phyloP scores from a whole-genome alignment of 163 green algal genomes.

The Chloromonas sp. region DNA sequence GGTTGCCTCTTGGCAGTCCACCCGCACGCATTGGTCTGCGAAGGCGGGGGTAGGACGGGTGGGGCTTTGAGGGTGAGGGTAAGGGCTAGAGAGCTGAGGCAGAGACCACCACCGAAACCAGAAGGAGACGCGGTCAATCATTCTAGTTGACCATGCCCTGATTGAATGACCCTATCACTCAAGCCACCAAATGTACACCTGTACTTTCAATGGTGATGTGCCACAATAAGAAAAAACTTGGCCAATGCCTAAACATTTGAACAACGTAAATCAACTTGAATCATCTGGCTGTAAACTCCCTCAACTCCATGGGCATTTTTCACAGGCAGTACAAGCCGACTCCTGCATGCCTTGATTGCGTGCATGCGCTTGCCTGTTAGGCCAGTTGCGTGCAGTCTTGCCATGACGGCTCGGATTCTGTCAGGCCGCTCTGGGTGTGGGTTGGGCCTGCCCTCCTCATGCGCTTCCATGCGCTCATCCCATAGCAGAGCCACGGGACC shows the following conservation, averaged over 20 bases:
- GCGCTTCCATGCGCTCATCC: conserved; percentile 62
- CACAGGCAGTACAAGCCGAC: background rate
- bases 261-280: too few species aligned
- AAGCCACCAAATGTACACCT: background rate
- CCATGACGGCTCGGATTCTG: conserved; percentile 65
- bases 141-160: too few species aligned
- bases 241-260: too few species aligned
- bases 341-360: background rate
- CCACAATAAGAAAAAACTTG: too few species aligned
- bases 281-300: too few species aligned
- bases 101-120: too few species aligned
- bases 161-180: too few species aligned
- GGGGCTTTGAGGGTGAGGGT: background rate
- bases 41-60: background rate
- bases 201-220: background rate
- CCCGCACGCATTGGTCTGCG: conserved; percentile 40
- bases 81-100: background rate
- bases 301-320: background rate
- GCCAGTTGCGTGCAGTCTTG: conserved; percentile 41
- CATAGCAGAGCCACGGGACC: conserved; percentile 32
- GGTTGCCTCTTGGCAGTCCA: conserved; percentile 46
- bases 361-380: conserved; percentile 35
- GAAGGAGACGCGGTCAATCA: too few species aligned
- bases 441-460: conserved; percentile 29
- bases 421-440: conserved; percentile 75